Evolutionary conservation across 169 alveolate species (phyloP), one percentile per base, ranked within the genome.

Genomic region (Plasmodium billcollinsi): DNA sequence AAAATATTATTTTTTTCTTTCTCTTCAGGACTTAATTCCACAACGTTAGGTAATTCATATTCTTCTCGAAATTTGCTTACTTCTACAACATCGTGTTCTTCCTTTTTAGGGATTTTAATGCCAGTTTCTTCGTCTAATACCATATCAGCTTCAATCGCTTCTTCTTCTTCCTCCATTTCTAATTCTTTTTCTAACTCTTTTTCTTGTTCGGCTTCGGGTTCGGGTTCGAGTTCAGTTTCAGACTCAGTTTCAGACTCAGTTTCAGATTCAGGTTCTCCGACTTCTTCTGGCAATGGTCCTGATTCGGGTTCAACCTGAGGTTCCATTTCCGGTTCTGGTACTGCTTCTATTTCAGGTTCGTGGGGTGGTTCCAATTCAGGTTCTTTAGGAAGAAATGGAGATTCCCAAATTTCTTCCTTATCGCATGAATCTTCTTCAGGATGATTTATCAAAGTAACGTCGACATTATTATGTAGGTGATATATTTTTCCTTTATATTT

Each of bases 91-190:
- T 39, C 61, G 0, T 71, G 2, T 3, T 11, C 47, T 2, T 4
- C 29, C 12, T 78, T 45, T 49, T 54, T 78, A 3, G 89, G 78
- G 2, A 78, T 14, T 20, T 21, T 12, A 33, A 78, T 78, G 2
- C 89, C 89, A 12, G 89, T 78, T 29, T 78, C 89, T 65, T 78
- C 76, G 39, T 78, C 78, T 20, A 65, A 7, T 3, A 62, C 61
- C 43, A 75, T 15, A 0, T 26, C 14, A 33, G 20, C 61, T 43
- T 21, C 24, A 21, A 20, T 39, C 3, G 4, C 29, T 61, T 14
- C 74, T 50, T 5, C 33, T 3, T 20, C 66, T 43, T 63, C 74
- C 3, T 39, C 26, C 11, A 61, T 65, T 12, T 12, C 21, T 20
- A 2, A 21, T 52, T 5, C 29, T 14, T 50, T 66, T 20, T 63